A percentile compares a stretch with the other conserved stretches of the same genome.
Evolutionary conservation across 108 stramenopile genomes (phyloP).

Genomic region (Discostella pseudostelligera): DNA sequence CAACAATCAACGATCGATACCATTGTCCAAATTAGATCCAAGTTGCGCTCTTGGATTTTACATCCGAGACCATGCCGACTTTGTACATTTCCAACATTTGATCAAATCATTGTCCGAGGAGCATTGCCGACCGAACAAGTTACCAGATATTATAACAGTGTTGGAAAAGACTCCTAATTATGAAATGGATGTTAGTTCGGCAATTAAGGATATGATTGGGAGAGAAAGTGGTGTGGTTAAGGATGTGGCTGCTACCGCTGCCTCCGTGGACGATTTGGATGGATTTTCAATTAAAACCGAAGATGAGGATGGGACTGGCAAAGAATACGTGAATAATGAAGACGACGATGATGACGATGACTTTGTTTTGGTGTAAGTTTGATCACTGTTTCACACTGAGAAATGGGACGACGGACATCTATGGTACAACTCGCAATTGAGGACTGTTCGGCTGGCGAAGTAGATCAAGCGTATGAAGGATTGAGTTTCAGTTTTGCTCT

Average conservation of each 20-base stretch:
- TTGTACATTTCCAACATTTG: slow-evolving; percentile 45
- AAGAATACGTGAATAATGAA: not conserved
- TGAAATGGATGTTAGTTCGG: slow-evolving; percentile 49
- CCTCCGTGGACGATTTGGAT: slow-evolving; percentile 24
- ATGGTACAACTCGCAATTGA: too few relatives aligned
- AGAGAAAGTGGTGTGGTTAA: slow-evolving; percentile 3
- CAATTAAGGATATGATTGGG: slow-evolving; percentile 60
- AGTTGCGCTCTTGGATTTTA: slow-evolving; percentile 88
- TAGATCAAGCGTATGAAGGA: too few relatives aligned
- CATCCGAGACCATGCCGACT: slow-evolving; percentile 65
- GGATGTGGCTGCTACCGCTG: not conserved
- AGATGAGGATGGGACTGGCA: not conserved
- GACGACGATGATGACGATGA: slow-evolving; percentile 43
- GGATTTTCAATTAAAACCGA: slow-evolving; percentile 33
- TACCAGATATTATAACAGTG: slow-evolving; percentile 68
- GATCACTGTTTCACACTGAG: not conserved
- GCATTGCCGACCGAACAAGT: slow-evolving; percentile 32
- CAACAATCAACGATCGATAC: slow-evolving; percentile 48
- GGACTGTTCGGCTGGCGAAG: too few relatives aligned
- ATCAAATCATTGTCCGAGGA: slow-evolving; percentile 37
- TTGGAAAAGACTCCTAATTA: slow-evolving; percentile 78
- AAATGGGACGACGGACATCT: too few relatives aligned
- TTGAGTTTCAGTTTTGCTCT: too few relatives aligned
- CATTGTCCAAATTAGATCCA: slow-evolving; percentile 79
- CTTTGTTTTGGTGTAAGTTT: slow-evolving; percentile 18